Percentiles rank a stretch among this genome's conserved stretches.
These are phyloP conservation scores for Trichoderma gamsii DNA, from an alignment of 495 filamentous ascomycete genomes.

Conservation along the genomic window DNA sequence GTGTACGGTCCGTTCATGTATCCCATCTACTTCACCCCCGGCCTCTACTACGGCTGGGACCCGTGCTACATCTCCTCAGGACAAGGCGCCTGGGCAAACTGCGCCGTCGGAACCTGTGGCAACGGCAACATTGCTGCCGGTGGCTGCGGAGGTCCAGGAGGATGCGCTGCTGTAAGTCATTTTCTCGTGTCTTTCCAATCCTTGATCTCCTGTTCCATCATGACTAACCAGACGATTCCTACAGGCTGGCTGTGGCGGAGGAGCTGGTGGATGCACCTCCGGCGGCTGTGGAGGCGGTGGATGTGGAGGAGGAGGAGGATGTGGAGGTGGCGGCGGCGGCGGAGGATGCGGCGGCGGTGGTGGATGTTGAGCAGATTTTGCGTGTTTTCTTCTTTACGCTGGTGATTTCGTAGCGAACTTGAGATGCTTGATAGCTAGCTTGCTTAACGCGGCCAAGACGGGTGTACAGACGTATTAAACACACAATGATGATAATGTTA, in stretches of 20 bases:
- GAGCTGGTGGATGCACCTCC: slow-evolving; percentile 37
- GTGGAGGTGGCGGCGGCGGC: neutral
- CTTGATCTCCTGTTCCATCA: slow-evolving; percentile 36
- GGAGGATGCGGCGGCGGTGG: neutral
- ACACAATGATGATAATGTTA: neutral
- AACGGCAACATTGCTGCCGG: slow-evolving; percentile 20
- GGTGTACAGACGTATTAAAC: neutral
- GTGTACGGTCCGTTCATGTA: slow-evolving; percentile 30
- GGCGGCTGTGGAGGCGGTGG: slow-evolving; percentile 37
- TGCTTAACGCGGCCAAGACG: too few species aligned
- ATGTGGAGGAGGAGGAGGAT: slow-evolving; percentile 38
- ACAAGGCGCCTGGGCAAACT: slow-evolving; percentile 37
- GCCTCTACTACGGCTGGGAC: slow-evolving; percentile 43
- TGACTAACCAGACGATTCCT: slow-evolving; percentile 40
- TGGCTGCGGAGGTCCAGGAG: slow-evolving; percentile 28
- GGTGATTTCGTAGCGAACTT: too few species aligned
- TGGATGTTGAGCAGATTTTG: neutral
- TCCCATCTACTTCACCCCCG: slow-evolving; percentile 29
- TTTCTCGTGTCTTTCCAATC: slow-evolving; percentile 25
- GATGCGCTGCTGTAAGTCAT: slow-evolving; percentile 31
- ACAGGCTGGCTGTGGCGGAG: slow-evolving; percentile 48
- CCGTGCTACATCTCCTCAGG: slow-evolving; percentile 49
- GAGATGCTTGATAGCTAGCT: too few species aligned
- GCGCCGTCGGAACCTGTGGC: slow-evolving; percentile 37
- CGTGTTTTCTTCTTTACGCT: too few species aligned